Evolutionary conservation across 306 rosid species (phyloP).

Genomic region (Cicer cuneatum): DNA sequence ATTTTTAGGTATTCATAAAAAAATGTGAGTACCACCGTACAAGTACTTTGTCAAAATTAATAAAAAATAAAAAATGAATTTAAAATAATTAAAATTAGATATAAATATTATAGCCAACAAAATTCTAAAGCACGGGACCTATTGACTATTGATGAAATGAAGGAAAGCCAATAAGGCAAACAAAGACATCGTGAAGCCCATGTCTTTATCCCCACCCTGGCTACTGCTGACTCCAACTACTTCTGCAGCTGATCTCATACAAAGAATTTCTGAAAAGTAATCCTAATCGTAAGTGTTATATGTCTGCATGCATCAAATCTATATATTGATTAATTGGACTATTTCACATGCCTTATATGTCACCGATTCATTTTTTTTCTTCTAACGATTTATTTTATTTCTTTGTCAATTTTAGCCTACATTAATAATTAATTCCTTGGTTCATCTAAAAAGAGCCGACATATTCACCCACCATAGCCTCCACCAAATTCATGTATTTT

Average conservation of each 20-base stretch:
- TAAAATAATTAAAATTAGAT: no score
- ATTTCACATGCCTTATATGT: not conserved
- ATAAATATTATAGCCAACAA: no score
- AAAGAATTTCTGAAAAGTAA: slow-evolving; percentile 32
- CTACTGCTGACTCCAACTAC: slow-evolving; percentile 50
- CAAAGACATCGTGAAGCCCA: slow-evolving; percentile 53
- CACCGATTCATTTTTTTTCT: no score
- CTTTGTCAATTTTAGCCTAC: slow-evolving; percentile 38
- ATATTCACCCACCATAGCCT: slow-evolving; percentile 47
- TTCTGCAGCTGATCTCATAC: slow-evolving; percentile 35
- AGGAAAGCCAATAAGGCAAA: slow-evolving; percentile 43
- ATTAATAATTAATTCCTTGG: slow-evolving; percentile 41
- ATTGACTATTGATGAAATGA: slow-evolving; percentile 32
- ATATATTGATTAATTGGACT: not conserved
- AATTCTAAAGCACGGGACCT: no score
- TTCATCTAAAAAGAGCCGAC: slow-evolving; percentile 59
- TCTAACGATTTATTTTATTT: slow-evolving; percentile 2
- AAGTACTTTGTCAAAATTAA: no score
- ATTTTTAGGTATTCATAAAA: no score
- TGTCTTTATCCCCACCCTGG: slow-evolving; percentile 44
- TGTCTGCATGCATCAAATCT: slow-evolving; percentile 39
- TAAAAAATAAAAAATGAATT: no score
- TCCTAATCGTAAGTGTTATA: slow-evolving; percentile 22
- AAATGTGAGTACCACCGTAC: no score
- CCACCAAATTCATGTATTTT: not conserved